Evolutionary conservation across 345 rosid genomes (phyloP).

Genomic region (Eucalyptus cloeziana): DNA sequence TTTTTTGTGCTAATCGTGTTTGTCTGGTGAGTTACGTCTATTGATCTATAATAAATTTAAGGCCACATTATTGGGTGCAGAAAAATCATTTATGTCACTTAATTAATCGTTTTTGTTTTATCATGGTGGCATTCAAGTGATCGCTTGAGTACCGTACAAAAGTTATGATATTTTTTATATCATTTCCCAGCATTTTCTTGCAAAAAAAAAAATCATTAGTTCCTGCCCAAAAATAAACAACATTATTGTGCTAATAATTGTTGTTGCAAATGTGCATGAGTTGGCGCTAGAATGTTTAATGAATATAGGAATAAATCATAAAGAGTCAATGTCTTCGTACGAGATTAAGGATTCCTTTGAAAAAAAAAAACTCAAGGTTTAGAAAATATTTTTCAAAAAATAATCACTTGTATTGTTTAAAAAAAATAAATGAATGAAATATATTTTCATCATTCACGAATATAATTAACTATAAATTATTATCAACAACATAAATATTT

Average conservation of each 20-base stretch:
- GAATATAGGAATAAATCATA: neutral
- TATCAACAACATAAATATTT: rapidly evolving
- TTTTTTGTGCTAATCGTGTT: too few relatives aligned
- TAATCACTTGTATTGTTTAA: rapidly evolving
- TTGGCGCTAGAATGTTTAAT: neutral
- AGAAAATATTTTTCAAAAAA: too few relatives aligned
- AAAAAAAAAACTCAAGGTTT: too few relatives aligned
- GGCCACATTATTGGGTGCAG: rapidly evolving
- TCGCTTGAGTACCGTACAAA: rapidly evolving
- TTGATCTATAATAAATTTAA: too few relatives aligned
- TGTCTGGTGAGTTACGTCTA: rapidly evolving
- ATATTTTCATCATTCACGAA: too few relatives aligned
- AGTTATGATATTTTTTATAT: rapidly evolving
- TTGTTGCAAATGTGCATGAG: neutral
- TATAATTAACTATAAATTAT: rapidly evolving
- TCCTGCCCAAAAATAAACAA: rapidly evolving
- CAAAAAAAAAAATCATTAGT: neutral
- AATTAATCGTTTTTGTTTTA: rapidly evolving
- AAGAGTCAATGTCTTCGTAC: rapidly evolving
- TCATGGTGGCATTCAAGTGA: rapidly evolving
- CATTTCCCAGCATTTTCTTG: too few relatives aligned
- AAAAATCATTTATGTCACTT: too few relatives aligned
- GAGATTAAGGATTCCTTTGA: rapidly evolving
- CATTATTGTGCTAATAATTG: neutral
- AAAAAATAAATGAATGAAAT: too few relatives aligned